Conservation (phyloP, 202 grass and related monocot species). For the Schoenoplectus triqueter region DNA sequence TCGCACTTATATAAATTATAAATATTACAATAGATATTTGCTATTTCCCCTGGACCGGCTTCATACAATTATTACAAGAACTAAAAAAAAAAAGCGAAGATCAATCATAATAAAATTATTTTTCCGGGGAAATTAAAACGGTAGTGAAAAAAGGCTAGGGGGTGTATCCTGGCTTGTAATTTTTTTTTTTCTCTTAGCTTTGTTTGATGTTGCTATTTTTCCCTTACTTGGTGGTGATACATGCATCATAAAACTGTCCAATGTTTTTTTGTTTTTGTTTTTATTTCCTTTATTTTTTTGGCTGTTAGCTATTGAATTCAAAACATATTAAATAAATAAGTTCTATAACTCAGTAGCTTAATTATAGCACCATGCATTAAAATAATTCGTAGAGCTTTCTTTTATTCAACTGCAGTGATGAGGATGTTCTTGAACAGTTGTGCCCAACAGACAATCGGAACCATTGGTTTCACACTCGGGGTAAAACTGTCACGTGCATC, state of each 20-base stretch:
- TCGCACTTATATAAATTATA: not conserved
- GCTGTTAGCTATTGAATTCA: not conserved
- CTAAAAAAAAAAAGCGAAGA: not conserved
- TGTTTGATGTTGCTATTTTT: not conserved
- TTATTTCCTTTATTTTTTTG: not conserved
- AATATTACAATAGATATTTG: not conserved
- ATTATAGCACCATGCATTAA: not conserved
- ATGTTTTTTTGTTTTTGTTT: not conserved
- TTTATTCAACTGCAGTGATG: too few species aligned
- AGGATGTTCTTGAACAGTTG: too few species aligned
- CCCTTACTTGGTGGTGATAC: not conserved
- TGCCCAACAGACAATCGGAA: too few species aligned
- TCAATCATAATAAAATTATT: too few species aligned
- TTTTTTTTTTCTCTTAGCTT: not conserved
- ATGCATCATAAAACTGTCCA: not conserved
- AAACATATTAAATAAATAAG: not conserved
- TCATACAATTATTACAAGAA: too few species aligned
- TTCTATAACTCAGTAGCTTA: not conserved
- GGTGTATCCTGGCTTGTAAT: not conserved
- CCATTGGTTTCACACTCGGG: too few species aligned
- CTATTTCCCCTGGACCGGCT: not conserved
- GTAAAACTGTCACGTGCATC: too few species aligned
- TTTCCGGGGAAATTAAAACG: not conserved
- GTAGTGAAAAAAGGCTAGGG: not conserved
- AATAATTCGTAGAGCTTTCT: not conserved